These are phyloP conservation scores for Hydnomerulius pinastri DNA, from an alignment of 768 basidiomycete species.

Conservation along the genomic window DNA sequence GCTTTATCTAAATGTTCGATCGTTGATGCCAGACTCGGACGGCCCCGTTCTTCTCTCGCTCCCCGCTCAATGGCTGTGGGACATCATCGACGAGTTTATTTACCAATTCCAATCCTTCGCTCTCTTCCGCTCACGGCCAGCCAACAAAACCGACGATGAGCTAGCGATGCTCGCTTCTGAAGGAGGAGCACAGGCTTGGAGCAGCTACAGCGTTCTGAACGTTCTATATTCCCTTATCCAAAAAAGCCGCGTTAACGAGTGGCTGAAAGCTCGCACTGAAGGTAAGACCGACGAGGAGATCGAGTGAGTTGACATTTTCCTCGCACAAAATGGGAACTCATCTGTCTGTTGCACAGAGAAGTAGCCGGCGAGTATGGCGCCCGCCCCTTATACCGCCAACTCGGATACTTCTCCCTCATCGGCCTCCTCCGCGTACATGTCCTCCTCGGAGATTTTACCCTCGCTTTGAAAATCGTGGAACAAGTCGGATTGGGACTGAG, in stretches of 20 bases:
- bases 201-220: conserved; percentile 96
- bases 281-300: conserved; percentile 84
- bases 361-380: conserved; percentile 91
- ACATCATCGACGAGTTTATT: conserved; percentile 96
- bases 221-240: conserved; percentile 98
- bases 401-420: conserved; percentile 96
- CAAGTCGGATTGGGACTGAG: conserved; percentile 90
- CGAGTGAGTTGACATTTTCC: conserved; percentile 52
- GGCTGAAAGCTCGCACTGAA: conserved; percentile 78
- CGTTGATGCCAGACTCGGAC: conserved; percentile 69
- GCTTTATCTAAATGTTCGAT: neutral
- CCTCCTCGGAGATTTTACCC: conserved; percentile 92
- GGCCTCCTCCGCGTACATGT: conserved; percentile 95
- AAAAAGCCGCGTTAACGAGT: conserved; percentile 94
- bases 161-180: conserved; percentile 78
- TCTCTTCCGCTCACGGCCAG: conserved; percentile 84
- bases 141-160: conserved; percentile 89
- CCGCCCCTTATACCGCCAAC: conserved; percentile 87
- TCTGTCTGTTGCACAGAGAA: conserved; percentile 48
- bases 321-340: neutral
- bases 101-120: conserved; percentile 98
- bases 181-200: conserved; percentile 85
- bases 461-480: conserved; percentile 94
- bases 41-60: conserved; percentile 89
- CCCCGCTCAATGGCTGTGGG: conserved; percentile 98